Evolutionary conservation across 164 flowering plant species (phyloP).

Genomic region (Annona cherimola): DNA sequence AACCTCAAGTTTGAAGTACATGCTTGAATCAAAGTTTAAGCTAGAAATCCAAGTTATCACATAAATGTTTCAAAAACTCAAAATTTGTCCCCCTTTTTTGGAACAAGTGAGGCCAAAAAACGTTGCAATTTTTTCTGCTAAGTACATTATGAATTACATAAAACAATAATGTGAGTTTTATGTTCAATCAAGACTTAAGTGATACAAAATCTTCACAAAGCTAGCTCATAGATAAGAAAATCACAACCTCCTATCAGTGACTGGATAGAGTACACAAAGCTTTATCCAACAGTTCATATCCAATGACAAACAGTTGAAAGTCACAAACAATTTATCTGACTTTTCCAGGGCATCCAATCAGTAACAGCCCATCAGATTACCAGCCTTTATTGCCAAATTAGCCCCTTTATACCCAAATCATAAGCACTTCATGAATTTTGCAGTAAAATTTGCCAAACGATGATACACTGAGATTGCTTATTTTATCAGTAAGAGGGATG

Average conservation of each 20-base stretch:
- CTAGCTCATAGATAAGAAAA: neutral
- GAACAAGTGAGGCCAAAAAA: too few relatives aligned
- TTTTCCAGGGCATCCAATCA: neutral
- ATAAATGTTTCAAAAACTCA: too few relatives aligned
- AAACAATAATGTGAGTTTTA: too few relatives aligned
- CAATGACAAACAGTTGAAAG: neutral
- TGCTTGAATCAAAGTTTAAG: too few relatives aligned
- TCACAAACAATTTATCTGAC: neutral
- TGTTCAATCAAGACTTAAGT: too few relatives aligned
- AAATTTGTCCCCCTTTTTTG: too few relatives aligned
- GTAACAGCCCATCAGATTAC: neutral
- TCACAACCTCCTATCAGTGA: neutral
- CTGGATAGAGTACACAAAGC: neutral
- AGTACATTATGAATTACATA: too few relatives aligned
- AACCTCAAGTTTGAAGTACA: too few relatives aligned
- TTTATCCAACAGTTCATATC: neutral
- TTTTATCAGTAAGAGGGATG: neutral
- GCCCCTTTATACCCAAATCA: neutral
- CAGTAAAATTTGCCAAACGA: neutral
- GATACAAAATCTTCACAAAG: too few relatives aligned
- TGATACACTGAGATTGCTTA: neutral
- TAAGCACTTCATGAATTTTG: neutral
- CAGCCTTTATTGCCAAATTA: neutral
- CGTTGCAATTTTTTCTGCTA: too few relatives aligned
- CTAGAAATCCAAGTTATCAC: too few relatives aligned